A percentile compares a stretch with the other conserved stretches of the same genome.
These are phyloP conservation scores for Tolypocladium nubicola DNA, from an alignment of 2,329 filamentous ascomycete species.

Conservation along the genomic window DNA sequence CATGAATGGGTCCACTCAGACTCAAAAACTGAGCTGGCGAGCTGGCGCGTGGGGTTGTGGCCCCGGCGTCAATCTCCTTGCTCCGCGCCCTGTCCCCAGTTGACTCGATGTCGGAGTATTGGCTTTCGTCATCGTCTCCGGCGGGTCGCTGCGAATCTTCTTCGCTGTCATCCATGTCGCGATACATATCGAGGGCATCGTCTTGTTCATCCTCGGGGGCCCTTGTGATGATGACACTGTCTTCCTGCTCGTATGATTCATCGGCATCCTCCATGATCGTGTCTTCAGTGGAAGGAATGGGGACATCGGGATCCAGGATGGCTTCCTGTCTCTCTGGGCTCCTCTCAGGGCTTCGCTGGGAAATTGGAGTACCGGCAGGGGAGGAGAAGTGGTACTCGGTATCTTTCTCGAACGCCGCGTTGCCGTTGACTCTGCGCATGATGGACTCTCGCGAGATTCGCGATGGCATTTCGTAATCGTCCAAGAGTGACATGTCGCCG, in stretches of 20 bases:
- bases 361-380: constrained; percentile 40
- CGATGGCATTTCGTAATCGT: constrained; percentile 57
- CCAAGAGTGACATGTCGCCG: constrained; percentile 48
- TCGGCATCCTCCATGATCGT: constrained; percentile 45
- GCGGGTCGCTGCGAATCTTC: constrained; percentile 42
- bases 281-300: constrained; percentile 78
- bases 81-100: constrained; percentile 9
- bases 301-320: constrained; percentile 70
- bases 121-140: constrained; percentile 26
- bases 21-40: constrained; percentile 9
- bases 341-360: constrained; percentile 36
- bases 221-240: constrained; percentile 57
- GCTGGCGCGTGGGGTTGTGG: constrained; percentile 38
- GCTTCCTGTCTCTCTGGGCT: constrained; percentile 14
- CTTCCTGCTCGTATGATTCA: constrained; percentile 38
- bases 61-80: constrained; percentile 30
- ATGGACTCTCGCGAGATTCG: constrained; percentile 93
- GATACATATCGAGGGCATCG: constrained; percentile 57
- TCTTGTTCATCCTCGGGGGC: constrained; percentile 49
- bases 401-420: constrained; percentile 41
- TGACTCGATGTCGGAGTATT: constrained; percentile 20
- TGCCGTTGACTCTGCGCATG: constrained; percentile 71
- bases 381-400: constrained; percentile 57
- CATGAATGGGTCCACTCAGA: constrained; percentile 17
- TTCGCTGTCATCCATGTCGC: constrained; percentile 53